phyloP scores from a whole-genome alignment of 768 basidiomycete species.

The Boletus sp. region DNA sequence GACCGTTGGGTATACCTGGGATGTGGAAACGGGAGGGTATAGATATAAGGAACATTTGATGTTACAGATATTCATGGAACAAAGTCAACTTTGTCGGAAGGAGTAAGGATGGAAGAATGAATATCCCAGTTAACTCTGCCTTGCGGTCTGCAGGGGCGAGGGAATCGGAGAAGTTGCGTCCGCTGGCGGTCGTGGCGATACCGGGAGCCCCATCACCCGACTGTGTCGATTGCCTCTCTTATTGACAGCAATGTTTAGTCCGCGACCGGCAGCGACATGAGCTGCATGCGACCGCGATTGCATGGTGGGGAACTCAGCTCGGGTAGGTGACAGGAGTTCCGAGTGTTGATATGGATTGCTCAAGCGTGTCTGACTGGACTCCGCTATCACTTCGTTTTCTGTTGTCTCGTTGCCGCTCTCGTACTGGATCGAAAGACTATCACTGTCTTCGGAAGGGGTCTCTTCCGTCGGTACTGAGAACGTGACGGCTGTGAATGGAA shows the following conservation, averaged over 20 bases:
- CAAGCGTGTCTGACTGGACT: slow-evolving; percentile 41
- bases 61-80: slow-evolving; percentile 11
- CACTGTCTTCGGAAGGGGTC: slow-evolving; percentile 63
- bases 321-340: slow-evolving; percentile 17
- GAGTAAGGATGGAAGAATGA: background rate
- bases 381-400: slow-evolving; percentile 51
- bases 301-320: slow-evolving; percentile 28
- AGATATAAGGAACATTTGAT: slow-evolving; percentile 18
- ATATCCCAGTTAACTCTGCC: slow-evolving; percentile 17
- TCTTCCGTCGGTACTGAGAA: slow-evolving; percentile 51
- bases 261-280: slow-evolving; percentile 59
- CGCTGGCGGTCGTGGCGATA: slow-evolving; percentile 34
- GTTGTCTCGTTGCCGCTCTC: slow-evolving; percentile 75
- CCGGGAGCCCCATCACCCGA: slow-evolving; percentile 60
- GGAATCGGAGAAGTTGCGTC: slow-evolving; percentile 14
- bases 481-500: slow-evolving; percentile 4
- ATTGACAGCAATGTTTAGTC: slow-evolving; percentile 61
- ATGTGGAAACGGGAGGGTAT: slow-evolving; percentile 25
- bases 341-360: slow-evolving; percentile 33
- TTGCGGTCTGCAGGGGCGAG: slow-evolving; percentile 25
- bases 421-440: slow-evolving; percentile 62
- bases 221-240: slow-evolving; percentile 63
- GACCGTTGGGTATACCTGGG: slow-evolving; percentile 3
- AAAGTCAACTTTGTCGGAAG: background rate
- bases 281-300: slow-evolving; percentile 51